Conservation (phyloP, 179 eudicot genomes). For the Amaranthus tricolor region DNA sequence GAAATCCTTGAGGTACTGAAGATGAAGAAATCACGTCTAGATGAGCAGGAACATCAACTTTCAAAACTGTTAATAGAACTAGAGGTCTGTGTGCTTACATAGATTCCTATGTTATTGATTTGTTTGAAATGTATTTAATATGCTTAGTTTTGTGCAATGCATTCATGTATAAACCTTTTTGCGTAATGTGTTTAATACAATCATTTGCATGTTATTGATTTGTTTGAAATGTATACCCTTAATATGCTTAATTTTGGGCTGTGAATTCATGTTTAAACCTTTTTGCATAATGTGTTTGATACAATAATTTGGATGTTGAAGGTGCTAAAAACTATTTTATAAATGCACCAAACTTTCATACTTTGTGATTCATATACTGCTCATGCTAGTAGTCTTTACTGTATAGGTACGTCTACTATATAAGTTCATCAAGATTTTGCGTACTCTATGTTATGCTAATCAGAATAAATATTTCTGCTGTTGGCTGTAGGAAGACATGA, state of each 20-base stretch:
- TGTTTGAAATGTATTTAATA: not conserved
- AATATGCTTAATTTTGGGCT: not conserved
- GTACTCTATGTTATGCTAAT: not conserved
- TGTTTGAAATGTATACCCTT: not conserved
- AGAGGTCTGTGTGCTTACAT: conserved; percentile 30
- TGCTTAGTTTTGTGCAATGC: not conserved
- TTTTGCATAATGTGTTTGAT: not conserved
- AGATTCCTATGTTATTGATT: not conserved
- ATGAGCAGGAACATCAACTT: conserved; percentile 32
- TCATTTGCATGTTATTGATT: not conserved
- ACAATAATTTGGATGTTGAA: not conserved
- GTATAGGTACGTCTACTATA: not conserved
- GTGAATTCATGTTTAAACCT: not conserved
- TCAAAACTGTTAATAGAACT: conserved; percentile 30
- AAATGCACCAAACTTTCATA: not conserved
- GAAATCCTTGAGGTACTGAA: conserved; percentile 32
- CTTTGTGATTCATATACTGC: not conserved
- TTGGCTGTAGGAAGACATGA: conserved; percentile 26
- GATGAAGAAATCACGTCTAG: conserved; percentile 32
- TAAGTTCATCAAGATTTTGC: not conserved
- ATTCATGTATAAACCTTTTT: not conserved
- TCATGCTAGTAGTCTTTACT: not conserved
- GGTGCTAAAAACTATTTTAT: not conserved
- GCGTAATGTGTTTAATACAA: not conserved
- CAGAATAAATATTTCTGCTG: not conserved